A percentile compares a stretch with the other conserved stretches of the same genome.
These are phyloP conservation scores for Fusarium coicis DNA, from an alignment of 2,329 filamentous ascomycete species.

Conservation along the genomic window DNA sequence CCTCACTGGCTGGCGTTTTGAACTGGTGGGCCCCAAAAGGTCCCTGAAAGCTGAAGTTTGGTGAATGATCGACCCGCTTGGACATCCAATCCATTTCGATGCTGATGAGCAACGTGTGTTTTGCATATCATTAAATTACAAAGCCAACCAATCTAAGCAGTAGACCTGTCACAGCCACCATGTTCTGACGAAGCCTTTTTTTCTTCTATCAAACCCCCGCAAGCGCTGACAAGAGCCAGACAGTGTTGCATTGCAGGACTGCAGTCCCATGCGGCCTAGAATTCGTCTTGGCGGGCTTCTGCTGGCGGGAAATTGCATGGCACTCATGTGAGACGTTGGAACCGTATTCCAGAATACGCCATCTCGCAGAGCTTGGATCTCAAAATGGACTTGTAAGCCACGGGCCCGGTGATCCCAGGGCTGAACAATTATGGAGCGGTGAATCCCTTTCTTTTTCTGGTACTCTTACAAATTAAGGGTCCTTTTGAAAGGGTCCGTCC, in stretches of 20 bases:
- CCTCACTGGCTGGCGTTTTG: constrained; percentile 10
- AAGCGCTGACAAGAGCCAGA: constrained; percentile 1
- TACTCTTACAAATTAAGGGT: constrained; percentile 3
- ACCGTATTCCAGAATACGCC: constrained; percentile 29
- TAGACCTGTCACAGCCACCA: background rate
- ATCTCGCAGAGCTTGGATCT: constrained; percentile 16
- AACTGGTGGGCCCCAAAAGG: constrained; percentile 11
- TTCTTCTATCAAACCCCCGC: background rate
- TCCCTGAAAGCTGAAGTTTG: background rate
- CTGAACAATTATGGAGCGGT: constrained; percentile 17
- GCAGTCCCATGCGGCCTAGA: constrained; percentile 2
- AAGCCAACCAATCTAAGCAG: background rate
- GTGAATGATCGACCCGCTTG: constrained; percentile 22
- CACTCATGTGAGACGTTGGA: constrained; percentile 6
- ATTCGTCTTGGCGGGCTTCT: background rate
- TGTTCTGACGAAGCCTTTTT: background rate
- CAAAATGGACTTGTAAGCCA: constrained; percentile 7
- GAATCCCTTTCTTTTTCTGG: background rate
- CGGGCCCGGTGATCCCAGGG: constrained; percentile 5
- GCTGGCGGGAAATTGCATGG: constrained; percentile 16
- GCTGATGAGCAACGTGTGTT: constrained; percentile 7
- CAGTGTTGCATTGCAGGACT: constrained; percentile 16
- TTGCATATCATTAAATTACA: constrained; percentile 10
- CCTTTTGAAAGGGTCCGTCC: constrained; percentile 1
- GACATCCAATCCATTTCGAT: background rate